Percentiles rank a stretch among this genome's conserved stretches.
phyloP scores from a whole-genome alignment of 305 asterid genomes.

The Solanum hybrid region DNA sequence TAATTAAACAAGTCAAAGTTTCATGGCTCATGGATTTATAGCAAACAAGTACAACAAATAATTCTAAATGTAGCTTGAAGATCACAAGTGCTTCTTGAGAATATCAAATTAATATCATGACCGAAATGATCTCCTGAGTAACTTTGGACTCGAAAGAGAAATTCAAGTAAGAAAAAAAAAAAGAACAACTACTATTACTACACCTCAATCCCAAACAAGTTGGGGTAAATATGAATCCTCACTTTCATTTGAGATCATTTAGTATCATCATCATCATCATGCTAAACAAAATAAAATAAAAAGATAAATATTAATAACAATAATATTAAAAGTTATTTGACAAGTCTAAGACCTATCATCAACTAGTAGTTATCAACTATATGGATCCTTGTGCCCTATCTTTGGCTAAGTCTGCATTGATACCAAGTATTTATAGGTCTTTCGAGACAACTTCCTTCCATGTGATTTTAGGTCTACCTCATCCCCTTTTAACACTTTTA shows the following conservation, averaged over 20 bases:
- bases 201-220: background rate
- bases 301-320: background rate
- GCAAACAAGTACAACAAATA: background rate
- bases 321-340: background rate
- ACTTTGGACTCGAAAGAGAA: background rate
- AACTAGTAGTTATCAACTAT: background rate
- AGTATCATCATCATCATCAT: background rate
- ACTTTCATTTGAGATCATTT: background rate
- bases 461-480: background rate
- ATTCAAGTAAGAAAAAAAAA: background rate
- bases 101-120: background rate
- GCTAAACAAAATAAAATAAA: background rate
- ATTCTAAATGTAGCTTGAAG: background rate
- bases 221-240: background rate
- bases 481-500: background rate
- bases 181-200: background rate
- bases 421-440: background rate
- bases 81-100: background rate
- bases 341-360: background rate
- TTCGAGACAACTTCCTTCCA: background rate
- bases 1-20: background rate
- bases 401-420: background rate
- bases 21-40: background rate
- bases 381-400: background rate
- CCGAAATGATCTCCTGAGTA: background rate